Evolutionary conservation across 306 rosid species (phyloP).

Genomic region (Cucurbita pepo): DNA sequence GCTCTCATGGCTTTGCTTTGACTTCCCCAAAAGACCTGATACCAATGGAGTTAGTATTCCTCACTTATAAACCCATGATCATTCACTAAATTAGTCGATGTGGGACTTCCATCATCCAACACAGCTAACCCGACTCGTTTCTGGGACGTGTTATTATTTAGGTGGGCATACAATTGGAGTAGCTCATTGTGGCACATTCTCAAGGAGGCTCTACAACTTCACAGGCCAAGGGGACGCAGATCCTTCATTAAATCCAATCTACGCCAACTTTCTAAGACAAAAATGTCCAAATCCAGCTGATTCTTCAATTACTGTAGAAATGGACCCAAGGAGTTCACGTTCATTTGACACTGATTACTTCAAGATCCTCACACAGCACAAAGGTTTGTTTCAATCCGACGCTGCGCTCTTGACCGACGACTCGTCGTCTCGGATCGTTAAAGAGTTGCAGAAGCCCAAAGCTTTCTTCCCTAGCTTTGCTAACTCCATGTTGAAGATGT

Average conservation of each 20-base stretch:
- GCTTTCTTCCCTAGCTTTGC: conserved; percentile 28
- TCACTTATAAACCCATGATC: no score
- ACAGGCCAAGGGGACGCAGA: conserved; percentile 24
- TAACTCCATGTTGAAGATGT: conserved; percentile 46
- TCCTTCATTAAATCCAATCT: conserved; percentile 10
- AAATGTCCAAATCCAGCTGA: conserved; percentile 5
- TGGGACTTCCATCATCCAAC: no score
- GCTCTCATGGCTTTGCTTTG: no score
- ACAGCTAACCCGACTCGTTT: no score
- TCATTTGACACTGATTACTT: conserved; percentile 26
- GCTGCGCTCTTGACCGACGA: conserved; percentile 30
- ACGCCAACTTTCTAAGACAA: background rate
- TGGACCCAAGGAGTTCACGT: conserved; percentile 28
- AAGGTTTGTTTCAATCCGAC: conserved; percentile 46
- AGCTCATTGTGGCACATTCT: conserved; percentile 13
- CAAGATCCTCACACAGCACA: conserved; percentile 12
- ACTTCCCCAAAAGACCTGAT: no score
- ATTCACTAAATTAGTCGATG: no score
- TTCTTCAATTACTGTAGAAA: conserved; percentile 5
- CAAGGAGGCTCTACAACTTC: conserved; percentile 20
- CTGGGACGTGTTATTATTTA: background rate
- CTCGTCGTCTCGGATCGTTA: background rate
- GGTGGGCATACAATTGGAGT: conserved; percentile 29
- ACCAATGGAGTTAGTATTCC: no score
- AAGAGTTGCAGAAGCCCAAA: conserved; percentile 3